These are phyloP conservation scores for Fraxinus platypoda DNA, from an alignment of 305 asterid genomes.

Conservation along the genomic window DNA sequence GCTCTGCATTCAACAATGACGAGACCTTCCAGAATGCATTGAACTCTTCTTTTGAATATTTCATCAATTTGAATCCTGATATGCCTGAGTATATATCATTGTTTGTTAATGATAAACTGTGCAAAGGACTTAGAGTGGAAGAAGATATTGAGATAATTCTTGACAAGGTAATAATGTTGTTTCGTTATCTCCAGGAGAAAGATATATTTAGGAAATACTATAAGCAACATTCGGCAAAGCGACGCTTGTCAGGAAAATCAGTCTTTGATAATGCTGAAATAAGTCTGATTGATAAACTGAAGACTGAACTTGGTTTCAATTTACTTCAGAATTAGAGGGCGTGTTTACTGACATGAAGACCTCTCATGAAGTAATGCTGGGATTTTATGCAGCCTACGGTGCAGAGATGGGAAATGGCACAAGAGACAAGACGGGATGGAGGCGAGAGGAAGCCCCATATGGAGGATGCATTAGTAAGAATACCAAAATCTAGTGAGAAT, in stretches of 20 bases:
- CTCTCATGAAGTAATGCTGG: not conserved
- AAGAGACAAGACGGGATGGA: not conserved
- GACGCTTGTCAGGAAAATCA: not conserved
- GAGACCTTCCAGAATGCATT: not conserved
- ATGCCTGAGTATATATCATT: not conserved
- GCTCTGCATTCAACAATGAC: not conserved
- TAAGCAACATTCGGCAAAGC: not conserved
- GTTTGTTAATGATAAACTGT: not conserved
- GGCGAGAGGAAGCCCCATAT: not conserved
- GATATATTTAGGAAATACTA: not conserved
- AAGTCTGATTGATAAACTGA: not conserved
- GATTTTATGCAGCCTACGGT: not conserved
- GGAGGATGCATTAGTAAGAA: not conserved
- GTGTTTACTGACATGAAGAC: not conserved
- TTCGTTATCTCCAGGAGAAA: not conserved
- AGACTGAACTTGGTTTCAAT: not conserved
- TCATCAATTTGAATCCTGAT: not conserved
- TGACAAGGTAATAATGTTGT: not conserved
- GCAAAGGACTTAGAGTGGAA: not conserved
- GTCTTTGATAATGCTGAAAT: not conserved
- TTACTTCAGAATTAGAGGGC: not conserved
- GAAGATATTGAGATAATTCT: not conserved
- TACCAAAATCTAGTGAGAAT: not conserved
- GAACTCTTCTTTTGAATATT: not conserved
- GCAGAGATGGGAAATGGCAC: not conserved